Conservation (phyloP, 371 early-diverging fungal species). For the Circinella minor region DNA sequence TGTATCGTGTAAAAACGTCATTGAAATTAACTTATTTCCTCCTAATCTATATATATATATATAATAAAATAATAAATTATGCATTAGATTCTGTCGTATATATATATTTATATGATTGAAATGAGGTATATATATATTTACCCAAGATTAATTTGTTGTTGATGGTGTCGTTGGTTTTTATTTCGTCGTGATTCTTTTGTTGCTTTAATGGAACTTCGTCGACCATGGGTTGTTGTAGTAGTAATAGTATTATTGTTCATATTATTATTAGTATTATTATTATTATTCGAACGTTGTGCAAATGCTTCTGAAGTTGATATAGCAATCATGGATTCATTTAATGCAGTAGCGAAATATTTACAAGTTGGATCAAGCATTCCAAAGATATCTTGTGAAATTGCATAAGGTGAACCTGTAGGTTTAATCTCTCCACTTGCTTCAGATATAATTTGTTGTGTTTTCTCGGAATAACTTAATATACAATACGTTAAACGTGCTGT, state of each 20-base stretch:
- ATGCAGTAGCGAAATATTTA: constrained; percentile 45
- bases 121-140: not conserved
- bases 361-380: constrained; percentile 60
- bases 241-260: not conserved
- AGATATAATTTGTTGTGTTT: constrained; percentile 52
- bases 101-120: too few species aligned
- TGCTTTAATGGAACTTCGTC: constrained; percentile 20
- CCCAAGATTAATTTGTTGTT: constrained; percentile 19
- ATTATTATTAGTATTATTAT: not conserved
- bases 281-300: not conserved
- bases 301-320: constrained; percentile 27
- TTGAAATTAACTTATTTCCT: constrained; percentile 71
- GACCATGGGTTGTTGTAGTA: not conserved
- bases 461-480: constrained; percentile 62
- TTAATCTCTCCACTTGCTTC: constrained; percentile 69
- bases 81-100: too few species aligned
- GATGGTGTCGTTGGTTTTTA: constrained; percentile 14
- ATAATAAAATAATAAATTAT: too few species aligned
- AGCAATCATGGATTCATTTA: constrained; percentile 40
- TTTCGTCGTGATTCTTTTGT: constrained; percentile 33
- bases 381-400: constrained; percentile 36
- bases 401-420: constrained; percentile 58
- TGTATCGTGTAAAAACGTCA: constrained; percentile 67
- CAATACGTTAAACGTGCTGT: constrained; percentile 65
- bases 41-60: constrained; percentile 54